Base-by-base conservation (phyloP, 2,329 filamentous ascomycete species). In the Fusarium penzigii region DNA sequence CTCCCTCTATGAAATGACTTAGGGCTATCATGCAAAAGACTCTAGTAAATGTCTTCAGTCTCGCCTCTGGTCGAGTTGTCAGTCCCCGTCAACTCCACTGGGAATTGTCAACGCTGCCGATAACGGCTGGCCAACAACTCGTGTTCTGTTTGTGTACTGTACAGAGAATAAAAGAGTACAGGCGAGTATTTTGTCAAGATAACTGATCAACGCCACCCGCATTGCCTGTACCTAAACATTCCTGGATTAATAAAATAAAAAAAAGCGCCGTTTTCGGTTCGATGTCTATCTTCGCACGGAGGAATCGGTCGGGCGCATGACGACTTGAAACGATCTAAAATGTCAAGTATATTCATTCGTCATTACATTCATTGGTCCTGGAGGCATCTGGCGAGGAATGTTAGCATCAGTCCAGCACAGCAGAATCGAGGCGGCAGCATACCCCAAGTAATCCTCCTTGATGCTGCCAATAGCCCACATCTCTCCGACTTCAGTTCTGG, bases 401-500 rank as follows among this genome's bases (percentile, higher is more conserved):
- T 65, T 49, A 65, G 56, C 47, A 55, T 48, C 20, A 25, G 7
- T 25, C 20, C 20, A 32, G 32, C 20, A n/a, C 17, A 12, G 20
- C 17, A 40, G 17, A 45, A 40, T 29, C 13, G 20, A 25, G 42
- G 32, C 17, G 20, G 48, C 10, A 43, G 46, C 68, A 42, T 78
- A 87, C 85, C 85, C 85, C 39, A 88, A 78, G 66, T 86, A 88
- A 67, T 88, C 85, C 68, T 88, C 93, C 75, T 96, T 96, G 77
- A 99, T 97, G 63, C 91, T 97, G 55, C 92, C 94, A 71, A 99
- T 96, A 38, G 93, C 94, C 81, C 89, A 97, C 83, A 99, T 96
- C 70, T 90, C 88, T 57, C 90, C 91, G 46, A 97, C 90, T 71
- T 97, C 94, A 59, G 90, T 92, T 73, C 95, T 85, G 46, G 93